Base-by-base conservation (phyloP, 1,139 yeast species). In the Scheffersomyces quercinus region DNA sequence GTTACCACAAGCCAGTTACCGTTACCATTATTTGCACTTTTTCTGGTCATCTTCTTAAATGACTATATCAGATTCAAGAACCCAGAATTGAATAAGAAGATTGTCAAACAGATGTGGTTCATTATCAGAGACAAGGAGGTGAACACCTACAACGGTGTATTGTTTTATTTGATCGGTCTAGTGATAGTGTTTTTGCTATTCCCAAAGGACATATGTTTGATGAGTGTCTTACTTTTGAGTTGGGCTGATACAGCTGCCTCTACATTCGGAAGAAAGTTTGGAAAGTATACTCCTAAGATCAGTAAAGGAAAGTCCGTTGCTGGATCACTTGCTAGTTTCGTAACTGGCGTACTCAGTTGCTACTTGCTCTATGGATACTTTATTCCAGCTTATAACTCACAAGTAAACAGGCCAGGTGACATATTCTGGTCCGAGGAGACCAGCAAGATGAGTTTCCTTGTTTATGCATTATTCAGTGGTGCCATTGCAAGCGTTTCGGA, bases 231-330 rank as follows among this genome's bases (percentile, higher is more conserved):
- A 52, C 70, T 93, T 44, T 77, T 93, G 51, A 87, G 97, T 60
- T 93, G 98, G 98, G 91, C 96, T 9, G 99, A 93, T 61, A 90
- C 98, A 8, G 95, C 98, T 5, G 99, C 99, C 2, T 88, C 97
- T 3, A 88, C 97, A 1, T 66, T 91, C 57, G 99, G 98, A 16
- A 77, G 98, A 52, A 78, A 77, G 41, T 89, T 70, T 62, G 98
- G 98, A 6, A 77, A 86, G 55, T 76, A 86, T 53, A 89, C 97
- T 5, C 96, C 96, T 35, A 82, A 83, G 59, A 65, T 91, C 31
- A 75, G 85, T 8, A 70, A 77, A 44, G 81, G 82, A 47, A 93
- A 93, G 64, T 86, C 96, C 1, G 69, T 93, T 39, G 96, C 97
- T 2, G 99, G 99, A 0, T 83, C 91, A 2, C 42, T 83, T 26